A percentile compares a stretch with the other conserved stretches of the same genome.
These are phyloP conservation scores for Cryomyces minteri DNA, from an alignment of 495 filamentous ascomycete species.

Conservation along the genomic window DNA sequence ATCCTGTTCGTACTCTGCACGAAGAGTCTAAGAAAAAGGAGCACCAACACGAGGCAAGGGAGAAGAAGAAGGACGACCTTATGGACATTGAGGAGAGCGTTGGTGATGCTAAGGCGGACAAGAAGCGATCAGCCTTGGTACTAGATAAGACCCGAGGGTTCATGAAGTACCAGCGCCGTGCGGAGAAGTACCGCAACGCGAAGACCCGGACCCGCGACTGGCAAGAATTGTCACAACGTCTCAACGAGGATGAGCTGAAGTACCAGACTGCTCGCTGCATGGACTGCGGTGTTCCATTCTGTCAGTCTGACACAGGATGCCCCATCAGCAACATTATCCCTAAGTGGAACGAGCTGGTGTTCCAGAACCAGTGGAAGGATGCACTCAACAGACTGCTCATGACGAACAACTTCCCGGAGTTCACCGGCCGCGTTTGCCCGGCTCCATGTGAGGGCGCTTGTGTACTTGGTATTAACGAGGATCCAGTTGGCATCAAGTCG, in stretches of 20 bases:
- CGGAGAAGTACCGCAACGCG: conserved; percentile 85
- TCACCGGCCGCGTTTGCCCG: conserved; percentile 95
- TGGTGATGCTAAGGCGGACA: conserved; percentile 70
- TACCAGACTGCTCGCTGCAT: conserved; percentile 98
- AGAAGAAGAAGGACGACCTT: conserved; percentile 58
- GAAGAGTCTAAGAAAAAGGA: conserved; percentile 42
- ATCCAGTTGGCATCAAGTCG: conserved; percentile 96
- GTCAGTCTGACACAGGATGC: conserved; percentile 92
- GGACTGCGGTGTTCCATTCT: conserved; percentile 99
- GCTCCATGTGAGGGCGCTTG: conserved; percentile 96
- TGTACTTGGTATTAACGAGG: conserved; percentile 95
- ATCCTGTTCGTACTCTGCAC: conserved; percentile 25
- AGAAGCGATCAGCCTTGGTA: conserved; percentile 84
- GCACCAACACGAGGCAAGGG: conserved; percentile 33
- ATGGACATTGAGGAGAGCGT: conserved; percentile 93
- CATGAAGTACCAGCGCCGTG: conserved; percentile 94
- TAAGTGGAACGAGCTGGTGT: conserved; percentile 95
- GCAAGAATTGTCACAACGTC: conserved; percentile 74
- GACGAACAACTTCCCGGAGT: conserved; percentile 99
- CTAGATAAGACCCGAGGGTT: conserved; percentile 97
- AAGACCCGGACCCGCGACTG: conserved; percentile 85
- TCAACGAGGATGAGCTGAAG: conserved; percentile 95
- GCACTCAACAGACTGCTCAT: conserved; percentile 87
- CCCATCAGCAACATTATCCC: conserved; percentile 99
- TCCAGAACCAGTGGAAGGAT: conserved; percentile 87